Base-by-base conservation (phyloP, 805 yeast genomes). In the Priceomyces castillae region DNA sequence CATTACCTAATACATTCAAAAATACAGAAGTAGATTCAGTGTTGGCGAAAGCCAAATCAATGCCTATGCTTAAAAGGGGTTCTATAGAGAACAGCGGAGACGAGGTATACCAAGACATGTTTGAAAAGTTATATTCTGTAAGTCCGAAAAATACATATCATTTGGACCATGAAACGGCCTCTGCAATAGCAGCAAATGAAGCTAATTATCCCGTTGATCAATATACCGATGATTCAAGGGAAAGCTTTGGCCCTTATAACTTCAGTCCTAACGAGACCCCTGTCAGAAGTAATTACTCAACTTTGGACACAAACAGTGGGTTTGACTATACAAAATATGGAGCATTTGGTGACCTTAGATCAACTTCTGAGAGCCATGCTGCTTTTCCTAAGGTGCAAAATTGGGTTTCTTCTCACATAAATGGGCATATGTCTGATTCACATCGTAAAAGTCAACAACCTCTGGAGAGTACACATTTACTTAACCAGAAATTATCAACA, bases 141-240 rank as follows among this genome's bases (percentile, higher is more conserved):
- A 67, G 73, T 2, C 75, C 75, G 0, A 66, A 57, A 38, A 67
- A 70, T 44, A 69, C 75, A 0, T 59, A 56, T 41, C 67, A 69
- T 49, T 51, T 65, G 34, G 56, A 63, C 37, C 52, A 53, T 16
- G 63, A 58, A 16, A 28, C 43, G 5, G 39, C 31, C 2, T 22
- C 28, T 25, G 34, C 28, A 34, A 17, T 10, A 11, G 15, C 31
- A 28, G 12, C 14, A 7, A 18, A 19, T 15, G 37, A 34, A 34
- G 12, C 17, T 16, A 19, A 34, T 14, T 30, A 34, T 7, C 15
- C 23, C n/a, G 25, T 17, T 3, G 30, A 18, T 23, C 38, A 20
- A 34, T 12, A 9, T 17, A 18, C 17, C n/a, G 11, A 17, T 34
- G 34, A 34, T 26, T 25, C 43, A 17, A 12, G 33, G 12, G 43